Percentiles rank a stretch among this genome's conserved stretches.
These are phyloP conservation scores for Tricholoma sp. DNA, from an alignment of 768 basidiomycete species.

Conservation along the genomic window DNA sequence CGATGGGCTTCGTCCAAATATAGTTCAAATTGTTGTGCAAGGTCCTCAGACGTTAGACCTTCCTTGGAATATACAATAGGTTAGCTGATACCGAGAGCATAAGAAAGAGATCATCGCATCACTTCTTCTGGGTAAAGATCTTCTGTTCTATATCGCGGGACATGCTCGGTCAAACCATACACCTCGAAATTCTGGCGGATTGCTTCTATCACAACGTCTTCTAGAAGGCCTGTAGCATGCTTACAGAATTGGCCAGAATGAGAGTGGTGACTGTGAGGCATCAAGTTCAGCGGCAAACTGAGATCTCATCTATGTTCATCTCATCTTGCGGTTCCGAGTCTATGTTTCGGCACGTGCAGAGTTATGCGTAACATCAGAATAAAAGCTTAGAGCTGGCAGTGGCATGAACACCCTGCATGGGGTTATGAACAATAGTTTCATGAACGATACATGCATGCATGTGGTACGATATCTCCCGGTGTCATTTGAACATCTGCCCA, in stretches of 20 bases:
- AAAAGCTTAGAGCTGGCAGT: too few species aligned
- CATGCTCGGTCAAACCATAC: slow-evolving; percentile 91
- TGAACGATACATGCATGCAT: neutral
- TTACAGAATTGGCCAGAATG: slow-evolving; percentile 94
- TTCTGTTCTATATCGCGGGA: slow-evolving; percentile 72
- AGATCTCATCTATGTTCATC: too few species aligned
- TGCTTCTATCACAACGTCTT: slow-evolving; percentile 79
- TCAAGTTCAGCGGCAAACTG: slow-evolving; percentile 5
- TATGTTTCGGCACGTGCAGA: too few species aligned
- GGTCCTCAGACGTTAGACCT: slow-evolving; percentile 42
- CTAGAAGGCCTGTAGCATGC: slow-evolving; percentile 77
- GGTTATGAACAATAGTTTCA: neutral
- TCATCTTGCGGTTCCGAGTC: too few species aligned
- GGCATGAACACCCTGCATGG: neutral
- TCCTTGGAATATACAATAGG: slow-evolving; percentile 35
- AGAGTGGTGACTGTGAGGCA: slow-evolving; percentile 78
- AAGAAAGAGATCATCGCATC: slow-evolving; percentile 11
- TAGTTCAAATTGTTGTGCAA: slow-evolving; percentile 60
- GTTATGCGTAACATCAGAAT: too few species aligned
- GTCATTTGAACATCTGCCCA: neutral
- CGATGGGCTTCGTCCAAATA: slow-evolving; percentile 81
- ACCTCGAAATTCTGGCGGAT: slow-evolving; percentile 72
- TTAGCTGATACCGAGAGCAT: slow-evolving; percentile 1
- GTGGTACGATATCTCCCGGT: neutral
- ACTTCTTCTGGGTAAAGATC: slow-evolving; percentile 99